Evolutionary conservation across 306 rosid genomes (phyloP).

Genomic region (Amphicarpaea edgeworthii): DNA sequence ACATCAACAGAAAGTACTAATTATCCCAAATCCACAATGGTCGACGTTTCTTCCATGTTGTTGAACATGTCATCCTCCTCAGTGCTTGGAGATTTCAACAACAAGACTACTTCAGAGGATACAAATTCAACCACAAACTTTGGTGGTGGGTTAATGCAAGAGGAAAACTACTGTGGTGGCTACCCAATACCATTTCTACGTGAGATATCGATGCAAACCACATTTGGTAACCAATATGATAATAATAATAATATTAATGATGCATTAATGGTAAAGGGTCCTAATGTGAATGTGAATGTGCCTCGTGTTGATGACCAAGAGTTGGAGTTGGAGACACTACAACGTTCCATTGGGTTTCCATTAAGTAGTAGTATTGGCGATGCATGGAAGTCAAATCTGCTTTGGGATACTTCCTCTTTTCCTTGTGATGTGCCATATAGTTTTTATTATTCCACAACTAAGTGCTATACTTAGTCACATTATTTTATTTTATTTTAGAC

Average conservation of each 20-base stretch:
- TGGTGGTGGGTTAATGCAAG: constrained; percentile 52
- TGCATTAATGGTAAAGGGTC: constrained; percentile 54
- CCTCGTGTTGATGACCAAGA: constrained; percentile 54
- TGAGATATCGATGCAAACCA: constrained; percentile 47
- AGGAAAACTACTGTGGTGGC: constrained; percentile 50
- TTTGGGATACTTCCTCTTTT: constrained; percentile 78
- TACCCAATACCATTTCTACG: constrained; percentile 49
- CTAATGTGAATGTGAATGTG: constrained; percentile 46
- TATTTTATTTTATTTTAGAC: constrained; percentile 28
- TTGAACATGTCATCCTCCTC: constrained; percentile 86
- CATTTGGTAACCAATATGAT: constrained; percentile 20
- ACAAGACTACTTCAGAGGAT: constrained; percentile 37
- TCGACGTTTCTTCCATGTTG: constrained; percentile 67
- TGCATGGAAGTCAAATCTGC: constrained; percentile 78
- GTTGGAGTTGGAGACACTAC: constrained; percentile 39
- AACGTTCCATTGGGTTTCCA: constrained; percentile 57
- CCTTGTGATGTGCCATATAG: constrained; percentile 71
- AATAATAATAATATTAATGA: constrained; percentile 30
- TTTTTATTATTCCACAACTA: constrained; percentile 58
- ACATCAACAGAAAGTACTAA: constrained; percentile 28
- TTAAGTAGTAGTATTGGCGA: constrained; percentile 49
- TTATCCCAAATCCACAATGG: constrained; percentile 50
- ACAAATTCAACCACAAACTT: constrained; percentile 33
- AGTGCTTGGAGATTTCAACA: constrained; percentile 55
- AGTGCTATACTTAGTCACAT: constrained; percentile 62